Evolutionary conservation across 1,284 basidiomycete species (phyloP).

Genomic region (Irpex sp.): DNA sequence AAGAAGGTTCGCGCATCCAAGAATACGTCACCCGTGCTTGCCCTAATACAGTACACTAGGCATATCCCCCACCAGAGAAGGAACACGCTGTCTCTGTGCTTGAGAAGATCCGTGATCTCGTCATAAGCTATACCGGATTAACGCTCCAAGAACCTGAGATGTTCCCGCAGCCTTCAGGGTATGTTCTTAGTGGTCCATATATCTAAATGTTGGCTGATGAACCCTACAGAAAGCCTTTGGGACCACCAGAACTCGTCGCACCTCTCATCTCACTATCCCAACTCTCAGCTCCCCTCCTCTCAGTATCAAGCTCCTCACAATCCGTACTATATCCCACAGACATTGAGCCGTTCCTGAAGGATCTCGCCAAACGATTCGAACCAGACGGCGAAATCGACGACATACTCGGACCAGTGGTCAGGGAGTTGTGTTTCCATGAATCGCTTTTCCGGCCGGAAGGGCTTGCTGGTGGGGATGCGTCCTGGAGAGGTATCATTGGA

Average conservation of each 20-base stretch:
- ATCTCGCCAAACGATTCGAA: conserved; percentile 68
- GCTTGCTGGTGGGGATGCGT: conserved; percentile 62
- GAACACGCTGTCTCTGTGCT: conserved; percentile 59
- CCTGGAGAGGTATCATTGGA: conserved; percentile 85
- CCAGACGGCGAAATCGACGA: conserved; percentile 37
- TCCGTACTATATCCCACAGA: conserved; percentile 47
- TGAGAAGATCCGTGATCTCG: conserved; percentile 73
- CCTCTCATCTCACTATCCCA: conserved; percentile 71
- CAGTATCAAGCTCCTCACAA: conserved; percentile 38
- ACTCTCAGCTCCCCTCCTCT: conserved; percentile 59
- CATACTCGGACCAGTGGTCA: conserved; percentile 51
- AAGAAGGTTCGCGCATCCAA: conserved; percentile 49
- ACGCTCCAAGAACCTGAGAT: conserved; percentile 90
- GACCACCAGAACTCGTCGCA: conserved; percentile 73
- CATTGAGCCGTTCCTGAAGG: conserved; percentile 68
- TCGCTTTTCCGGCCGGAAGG: conserved; percentile 63
- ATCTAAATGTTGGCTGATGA: conserved; percentile 4
- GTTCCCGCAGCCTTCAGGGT: conserved; percentile 87
- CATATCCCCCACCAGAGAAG: conserved; percentile 58
- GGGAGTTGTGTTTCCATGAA: conserved; percentile 54
- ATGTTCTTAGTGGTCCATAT: conserved; percentile 25
- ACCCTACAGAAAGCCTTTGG: conserved; percentile 55
- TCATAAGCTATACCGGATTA: conserved; percentile 90
- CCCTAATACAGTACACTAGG: conserved; percentile 33
- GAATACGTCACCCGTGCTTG: background rate